Evolutionary conservation across 345 rosid species (phyloP), one percentile per base, ranked within the genome.

Genomic region (Raphanus sativus): DNA sequence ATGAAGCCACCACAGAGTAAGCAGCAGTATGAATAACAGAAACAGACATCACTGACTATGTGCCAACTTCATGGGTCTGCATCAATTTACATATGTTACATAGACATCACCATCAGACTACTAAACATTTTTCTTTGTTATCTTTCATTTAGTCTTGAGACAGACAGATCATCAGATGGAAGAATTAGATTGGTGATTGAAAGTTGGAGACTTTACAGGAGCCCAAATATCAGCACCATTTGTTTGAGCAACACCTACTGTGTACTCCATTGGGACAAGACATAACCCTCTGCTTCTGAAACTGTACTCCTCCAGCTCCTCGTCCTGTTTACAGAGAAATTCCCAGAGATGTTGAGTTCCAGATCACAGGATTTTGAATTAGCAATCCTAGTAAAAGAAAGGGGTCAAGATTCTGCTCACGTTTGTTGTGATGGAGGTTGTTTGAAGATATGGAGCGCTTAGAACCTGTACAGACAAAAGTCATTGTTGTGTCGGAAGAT

Each of bases 191-290:
- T 52, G 24, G 58, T 15, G 56, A 50, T 0, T 50, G 56, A 15
- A 50, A 50, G 56, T 9, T 4, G 93, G 63, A 38, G 87, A 83
- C 85, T 95, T 95, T 62, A 91, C 86, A 15, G 94, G 96, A 5
- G 99, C 96, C 98, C 99, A 95, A 5, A 95, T 82, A 82, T 95
- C 99, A 5, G 99, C 99, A 12, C 99, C 99, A 50, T 95, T 95
- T 85, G 91, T 91, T 45, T 85, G 83, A 59, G 93, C 93, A 77
- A 92, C 85, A 17, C 90, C 96, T 2, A 77, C 84, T 1, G 99
- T 89, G 79, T 70, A 89, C 40, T 94, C 89, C 65, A 86, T 75
- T 1, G 99, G 97, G 33, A 91, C 91, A 1, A 95, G 89, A 78
- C 98, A 92, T 38, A 95, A 77, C 7, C 99, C 98, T 84, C 87